Conservation (phyloP, 257 asterid genomes). For the Jacaranda copaia region DNA sequence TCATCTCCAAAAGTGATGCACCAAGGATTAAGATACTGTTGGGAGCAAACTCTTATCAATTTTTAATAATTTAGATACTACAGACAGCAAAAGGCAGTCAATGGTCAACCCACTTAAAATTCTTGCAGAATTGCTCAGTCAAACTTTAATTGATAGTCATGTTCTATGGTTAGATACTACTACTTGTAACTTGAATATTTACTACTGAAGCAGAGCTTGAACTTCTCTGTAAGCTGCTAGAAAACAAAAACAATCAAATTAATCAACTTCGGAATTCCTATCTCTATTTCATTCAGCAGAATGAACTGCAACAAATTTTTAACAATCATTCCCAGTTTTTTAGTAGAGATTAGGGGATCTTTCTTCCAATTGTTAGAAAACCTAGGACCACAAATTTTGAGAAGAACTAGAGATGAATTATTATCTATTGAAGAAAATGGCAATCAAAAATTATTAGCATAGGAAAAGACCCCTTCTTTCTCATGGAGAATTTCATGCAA, state of each 20-base stretch:
- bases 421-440: conserved; percentile 9
- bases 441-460: not conserved
- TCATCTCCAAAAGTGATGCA: too few species aligned
- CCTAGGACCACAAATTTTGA: conserved; percentile 8
- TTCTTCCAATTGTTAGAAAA: conserved; percentile 13
- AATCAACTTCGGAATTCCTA: conserved; percentile 30
- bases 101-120: not conserved
- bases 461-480: not conserved
- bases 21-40: too few species aligned
- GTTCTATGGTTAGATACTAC: not conserved
- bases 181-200: too few species aligned
- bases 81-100: not conserved
- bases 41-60: not conserved
- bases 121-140: not conserved
- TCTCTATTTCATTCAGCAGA: conserved; percentile 20
- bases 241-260: conserved; percentile 27
- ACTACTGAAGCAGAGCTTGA: too few species aligned
- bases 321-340: conserved; percentile 15
- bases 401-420: conserved; percentile 10
- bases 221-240: conserved; percentile 73
- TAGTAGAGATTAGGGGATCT: conserved; percentile 6
- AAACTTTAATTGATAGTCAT: not conserved
- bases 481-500: conserved; percentile 23
- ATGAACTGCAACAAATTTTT: conserved; percentile 23
- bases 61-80: not conserved